A percentile compares a stretch with the other conserved stretches of the same genome.
Evolutionary conservation across 192 early-diverging fungal species (phyloP).

Genomic region (Podila horticola): DNA sequence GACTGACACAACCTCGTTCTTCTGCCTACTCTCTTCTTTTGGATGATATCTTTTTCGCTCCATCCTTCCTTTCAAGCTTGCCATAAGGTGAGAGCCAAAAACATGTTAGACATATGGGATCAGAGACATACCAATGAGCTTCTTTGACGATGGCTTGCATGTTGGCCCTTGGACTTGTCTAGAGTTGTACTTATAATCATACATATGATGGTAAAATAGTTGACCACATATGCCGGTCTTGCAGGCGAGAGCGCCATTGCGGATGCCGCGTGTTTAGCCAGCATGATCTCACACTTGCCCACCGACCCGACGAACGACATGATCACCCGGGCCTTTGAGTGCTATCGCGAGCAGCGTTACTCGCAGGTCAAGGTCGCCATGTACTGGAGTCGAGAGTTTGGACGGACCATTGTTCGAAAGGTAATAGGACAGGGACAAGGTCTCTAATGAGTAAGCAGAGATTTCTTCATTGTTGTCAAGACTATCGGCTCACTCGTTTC

Average conservation of each 20-base stretch:
- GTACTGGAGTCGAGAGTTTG: conserved; percentile 3
- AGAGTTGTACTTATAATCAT: too few species aligned
- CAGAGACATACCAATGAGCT: too few species aligned
- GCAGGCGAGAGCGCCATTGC: conserved; percentile 1
- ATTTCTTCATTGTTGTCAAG: background rate
- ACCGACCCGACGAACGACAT: background rate
- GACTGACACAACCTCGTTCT: background rate
- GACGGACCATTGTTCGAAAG: background rate
- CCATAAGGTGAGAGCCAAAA: background rate
- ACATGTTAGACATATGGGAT: background rate
- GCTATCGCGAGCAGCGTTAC: background rate
- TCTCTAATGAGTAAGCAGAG: background rate
- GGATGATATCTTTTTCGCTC: background rate
- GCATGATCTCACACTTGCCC: background rate
- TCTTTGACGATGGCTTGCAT: too few species aligned
- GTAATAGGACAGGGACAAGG: background rate
- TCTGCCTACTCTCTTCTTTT: background rate
- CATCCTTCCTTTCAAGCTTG: background rate
- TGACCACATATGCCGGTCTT: background rate
- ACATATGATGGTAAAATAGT: background rate
- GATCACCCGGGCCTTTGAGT: background rate
- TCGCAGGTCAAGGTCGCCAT: background rate
- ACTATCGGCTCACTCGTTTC: background rate
- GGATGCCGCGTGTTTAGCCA: background rate
- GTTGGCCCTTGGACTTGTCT: too few species aligned